Evolutionary conservation across 768 basidiomycete species (phyloP), one percentile per base, ranked within the genome.

Genomic region (Artomyces pyxidatus): DNA sequence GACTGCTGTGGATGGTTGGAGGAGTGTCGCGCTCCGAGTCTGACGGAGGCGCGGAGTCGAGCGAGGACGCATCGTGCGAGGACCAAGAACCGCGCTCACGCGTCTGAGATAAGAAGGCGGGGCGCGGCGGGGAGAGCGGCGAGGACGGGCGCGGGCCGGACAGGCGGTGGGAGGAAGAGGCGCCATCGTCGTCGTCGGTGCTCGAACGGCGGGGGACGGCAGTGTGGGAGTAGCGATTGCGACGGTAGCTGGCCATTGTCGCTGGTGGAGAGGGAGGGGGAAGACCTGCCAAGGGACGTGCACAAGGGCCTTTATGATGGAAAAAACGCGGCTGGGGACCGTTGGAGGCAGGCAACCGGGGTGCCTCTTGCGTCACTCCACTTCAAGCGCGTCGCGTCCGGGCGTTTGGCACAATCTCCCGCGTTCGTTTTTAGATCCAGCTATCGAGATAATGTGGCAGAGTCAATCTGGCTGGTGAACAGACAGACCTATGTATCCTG

Each of bases 21-120:
- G 61, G 21, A n/a, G 64, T 50, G 23, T 63, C 63, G 32, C 53
- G 59, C 32, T 66, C 65, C 0, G 69, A 64, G 49, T 65, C 67
- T 9, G 61, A 63, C 28, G 49, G 46, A 25, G 46, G 21, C 2
- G 37, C 3, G 46, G 57, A 58, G 14, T 67, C 66, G 12, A n/a
- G 11, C 39, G 61, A 45, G 8, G 61, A 51, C 42, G 37, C 35
- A 9, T 46, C 45, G 12, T 41, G 40, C 9, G 60, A 49, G 21
- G 49, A 49, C 53, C 51, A 52, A 23, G 52, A 58, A 3, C 44
- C 41, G 45, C 57, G 45, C 14, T 49, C 42, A 23, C 35, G 52
- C 16, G 48, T n/a, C 7, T 27, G 37, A 27, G 42, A 12, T 14
- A 53, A 10, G 30, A 58, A 45, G 39, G 47, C 28, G 2, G 56